Base-by-base conservation (phyloP, 345 rosid genomes). In the Arabidopsis arenosa region DNA sequence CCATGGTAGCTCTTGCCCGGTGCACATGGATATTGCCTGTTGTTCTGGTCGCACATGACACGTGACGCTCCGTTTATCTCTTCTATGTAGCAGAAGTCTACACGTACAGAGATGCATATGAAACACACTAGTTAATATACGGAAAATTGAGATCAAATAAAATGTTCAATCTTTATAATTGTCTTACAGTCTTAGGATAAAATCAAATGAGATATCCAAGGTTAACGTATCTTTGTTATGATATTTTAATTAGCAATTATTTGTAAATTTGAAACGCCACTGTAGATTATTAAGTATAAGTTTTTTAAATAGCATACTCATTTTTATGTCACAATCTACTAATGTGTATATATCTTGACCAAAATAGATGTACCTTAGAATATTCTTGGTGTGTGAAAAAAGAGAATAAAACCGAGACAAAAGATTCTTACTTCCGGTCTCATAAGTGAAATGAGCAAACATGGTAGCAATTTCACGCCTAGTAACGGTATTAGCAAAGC, bases 51-150 rank as follows among this genome's bases (percentile, higher is more conserved):
- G 68, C 88, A 85, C n/a, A 72, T 3, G 21, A 3, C 9, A n/a
- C 35, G 78, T 0, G 86, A 75, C 14, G 88, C 72, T 26, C 89
- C 88, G 30, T 86, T 55, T 5, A 75, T 78, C 68, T 91, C 95
- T 78, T 91, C 89, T 26, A 83, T 81, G 53, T 63, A 66, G 79
- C 95, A 91, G 54, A 89, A 91, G 65, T 81, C 95, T 91, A 84
- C 17, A 36, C 36, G 72, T 48, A 48, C 36, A 49, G 10, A 52
- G 37, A 66, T 23, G 57, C 30, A 49, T 4, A 51, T 21, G 48
- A 74, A 51, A 43, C 35, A 17, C 43, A 56, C 1, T 32, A 37
- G 43, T 4, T 52, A 12, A 15, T 10, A 32, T 40, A 13, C 52
- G 9, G 54, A 17, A 4, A 72, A 37, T 1, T 62, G 5, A 52